phyloP scores from a whole-genome alignment of 805 yeast species.

The Isabelozyma heimii region DNA sequence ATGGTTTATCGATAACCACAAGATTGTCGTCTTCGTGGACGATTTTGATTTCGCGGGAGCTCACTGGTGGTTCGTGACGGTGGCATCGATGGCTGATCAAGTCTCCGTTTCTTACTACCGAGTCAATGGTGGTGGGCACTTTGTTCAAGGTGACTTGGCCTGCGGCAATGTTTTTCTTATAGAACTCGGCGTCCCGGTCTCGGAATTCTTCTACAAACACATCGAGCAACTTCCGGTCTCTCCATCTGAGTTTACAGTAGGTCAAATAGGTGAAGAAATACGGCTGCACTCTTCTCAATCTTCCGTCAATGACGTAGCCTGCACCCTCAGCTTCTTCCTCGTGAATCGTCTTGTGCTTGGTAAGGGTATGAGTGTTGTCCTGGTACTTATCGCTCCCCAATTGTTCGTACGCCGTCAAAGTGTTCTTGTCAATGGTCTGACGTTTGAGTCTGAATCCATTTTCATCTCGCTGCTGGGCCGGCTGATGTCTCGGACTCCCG shows the following conservation, averaged over 20 bases:
- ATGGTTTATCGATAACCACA: constrained; percentile 86
- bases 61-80: constrained; percentile 88
- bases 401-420: constrained; percentile 38
- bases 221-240: constrained; percentile 75
- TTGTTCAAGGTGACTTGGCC: constrained; percentile 80
- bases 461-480: constrained; percentile 29
- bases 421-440: constrained; percentile 43
- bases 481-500: background rate
- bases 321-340: constrained; percentile 63
- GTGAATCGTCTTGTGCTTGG: constrained; percentile 33
- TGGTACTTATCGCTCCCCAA: constrained; percentile 30
- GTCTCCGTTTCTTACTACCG: constrained; percentile 78
- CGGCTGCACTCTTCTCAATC: constrained; percentile 73
- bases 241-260: constrained; percentile 89
- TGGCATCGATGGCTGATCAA: constrained; percentile 75
- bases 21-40: constrained; percentile 73
- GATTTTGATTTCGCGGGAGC: constrained; percentile 55
- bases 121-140: constrained; percentile 58
- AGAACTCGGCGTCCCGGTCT: constrained; percentile 68
- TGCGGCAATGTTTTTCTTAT: constrained; percentile 42
- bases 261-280: constrained; percentile 89
- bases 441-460: constrained; percentile 48
- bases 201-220: constrained; percentile 84
- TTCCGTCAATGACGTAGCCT: constrained; percentile 53
- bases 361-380: constrained; percentile 16